These are phyloP conservation scores for Proliferodiscus dingleyae DNA, from an alignment of 2,329 filamentous ascomycete species.

Conservation along the genomic window DNA sequence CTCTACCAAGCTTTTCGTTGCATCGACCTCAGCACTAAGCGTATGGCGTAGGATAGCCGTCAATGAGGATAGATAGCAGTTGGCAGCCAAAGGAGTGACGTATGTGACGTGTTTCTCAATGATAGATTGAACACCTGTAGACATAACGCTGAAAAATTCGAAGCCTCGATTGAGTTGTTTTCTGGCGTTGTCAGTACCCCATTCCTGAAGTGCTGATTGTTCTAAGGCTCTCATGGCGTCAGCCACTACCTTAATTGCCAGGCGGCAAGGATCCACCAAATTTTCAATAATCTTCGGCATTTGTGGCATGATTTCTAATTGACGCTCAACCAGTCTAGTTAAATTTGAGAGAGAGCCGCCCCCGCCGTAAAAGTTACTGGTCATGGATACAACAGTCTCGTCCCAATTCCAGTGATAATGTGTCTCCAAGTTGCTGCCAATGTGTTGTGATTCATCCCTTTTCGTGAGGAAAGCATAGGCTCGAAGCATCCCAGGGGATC, in stretches of 20 bases:
- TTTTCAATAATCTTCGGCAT: slow-evolving; percentile 41
- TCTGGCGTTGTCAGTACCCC: slow-evolving; percentile 26
- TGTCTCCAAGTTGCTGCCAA: slow-evolving; percentile 31
- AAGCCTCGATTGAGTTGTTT: slow-evolving; percentile 38
- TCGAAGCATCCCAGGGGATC: slow-evolving; percentile 43
- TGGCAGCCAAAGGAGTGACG: slow-evolving; percentile 43
- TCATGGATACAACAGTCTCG: slow-evolving; percentile 23
- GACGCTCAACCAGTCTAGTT: slow-evolving; percentile 37
- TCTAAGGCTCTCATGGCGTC: slow-evolving; percentile 17
- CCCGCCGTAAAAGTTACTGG: slow-evolving; percentile 26
- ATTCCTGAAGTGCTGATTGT: slow-evolving; percentile 12
- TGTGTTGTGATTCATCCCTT: slow-evolving; percentile 32
- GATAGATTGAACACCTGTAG: slow-evolving; percentile 39
- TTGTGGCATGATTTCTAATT: slow-evolving; percentile 38
- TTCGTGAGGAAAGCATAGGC: slow-evolving; percentile 38
- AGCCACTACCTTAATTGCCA: slow-evolving; percentile 19
- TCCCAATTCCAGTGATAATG: slow-evolving; percentile 39
- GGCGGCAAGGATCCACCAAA: slow-evolving; percentile 25
- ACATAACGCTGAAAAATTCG: slow-evolving; percentile 40
- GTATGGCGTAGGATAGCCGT: slow-evolving; percentile 40
- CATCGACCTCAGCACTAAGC: slow-evolving; percentile 28
- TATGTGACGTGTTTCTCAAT: slow-evolving; percentile 53
- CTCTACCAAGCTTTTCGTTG: slow-evolving; percentile 21
- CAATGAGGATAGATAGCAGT: slow-evolving; percentile 37
- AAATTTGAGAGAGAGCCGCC: slow-evolving; percentile 42